Percentiles rank a stretch among this genome's conserved stretches.
These are phyloP conservation scores for Colletotrichum navitas DNA, from an alignment of 2,329 filamentous ascomycete species.

Conservation along the genomic window DNA sequence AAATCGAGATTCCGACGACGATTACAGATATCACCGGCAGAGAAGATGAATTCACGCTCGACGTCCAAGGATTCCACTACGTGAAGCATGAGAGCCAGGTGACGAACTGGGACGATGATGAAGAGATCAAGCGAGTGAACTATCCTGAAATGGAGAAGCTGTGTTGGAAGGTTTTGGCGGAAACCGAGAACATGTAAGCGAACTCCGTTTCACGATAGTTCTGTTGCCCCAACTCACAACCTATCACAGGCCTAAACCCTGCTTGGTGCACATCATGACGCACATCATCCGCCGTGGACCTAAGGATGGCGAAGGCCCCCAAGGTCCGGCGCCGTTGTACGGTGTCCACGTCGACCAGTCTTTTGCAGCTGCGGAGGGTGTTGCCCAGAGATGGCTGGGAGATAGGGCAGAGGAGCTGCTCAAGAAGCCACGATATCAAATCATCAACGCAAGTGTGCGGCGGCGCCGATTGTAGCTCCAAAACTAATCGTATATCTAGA, in stretches of 20 bases:
- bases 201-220: background rate
- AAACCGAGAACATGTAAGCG: constrained; percentile 30
- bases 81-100: constrained; percentile 65
- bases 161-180: constrained; percentile 37
- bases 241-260: constrained; percentile 27
- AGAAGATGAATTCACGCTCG: constrained; percentile 73
- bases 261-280: constrained; percentile 34
- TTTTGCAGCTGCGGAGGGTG: constrained; percentile 55
- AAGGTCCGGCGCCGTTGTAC: constrained; percentile 38
- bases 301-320: constrained; percentile 27
- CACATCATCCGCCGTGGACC: constrained; percentile 38
- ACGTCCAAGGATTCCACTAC: constrained; percentile 67
- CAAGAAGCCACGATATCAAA: constrained; percentile 59
- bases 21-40: constrained; percentile 71
- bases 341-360: constrained; percentile 69
- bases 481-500: constrained; percentile 55
- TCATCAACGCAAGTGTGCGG: constrained; percentile 70
- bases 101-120: constrained; percentile 67
- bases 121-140: constrained; percentile 61
- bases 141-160: constrained; percentile 43
- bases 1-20: constrained; percentile 66
- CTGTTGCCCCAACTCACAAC: too few species aligned
- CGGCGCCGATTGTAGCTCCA: constrained; percentile 63
- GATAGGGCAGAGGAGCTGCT: constrained; percentile 48
- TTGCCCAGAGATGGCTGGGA: constrained; percentile 34